Evolutionary conservation across 768 basidiomycete species (phyloP).

Genomic region (Tricholoma terreum): DNA sequence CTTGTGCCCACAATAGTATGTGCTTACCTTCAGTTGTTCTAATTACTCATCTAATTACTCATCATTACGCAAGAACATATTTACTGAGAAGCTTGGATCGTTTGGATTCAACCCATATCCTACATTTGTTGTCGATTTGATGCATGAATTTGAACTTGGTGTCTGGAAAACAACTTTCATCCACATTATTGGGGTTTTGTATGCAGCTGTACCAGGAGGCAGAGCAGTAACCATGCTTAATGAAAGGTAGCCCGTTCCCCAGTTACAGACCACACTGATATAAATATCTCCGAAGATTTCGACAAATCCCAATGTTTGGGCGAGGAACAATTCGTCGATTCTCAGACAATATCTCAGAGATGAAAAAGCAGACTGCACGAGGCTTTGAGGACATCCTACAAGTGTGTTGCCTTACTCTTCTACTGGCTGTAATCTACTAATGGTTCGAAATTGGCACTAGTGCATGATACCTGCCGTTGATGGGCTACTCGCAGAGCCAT

Average conservation of each 20-base stretch:
- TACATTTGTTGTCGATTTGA: slow-evolving; percentile 27
- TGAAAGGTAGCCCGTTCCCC: not conserved
- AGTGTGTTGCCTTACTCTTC: slow-evolving; percentile 9
- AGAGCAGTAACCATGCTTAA: not conserved
- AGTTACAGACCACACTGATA: not conserved
- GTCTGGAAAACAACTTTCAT: slow-evolving; percentile 32
- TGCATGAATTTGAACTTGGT: slow-evolving; percentile 38
- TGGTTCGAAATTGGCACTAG: slow-evolving; percentile 9
- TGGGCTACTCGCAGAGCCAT: slow-evolving; percentile 19
- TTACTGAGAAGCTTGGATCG: slow-evolving; percentile 13
- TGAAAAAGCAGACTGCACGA: slow-evolving; percentile 28
- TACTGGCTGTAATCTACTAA: no score
- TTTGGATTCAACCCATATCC: slow-evolving; percentile 19
- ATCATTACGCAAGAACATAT: slow-evolving; percentile 25
- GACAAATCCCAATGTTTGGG: slow-evolving; percentile 18
- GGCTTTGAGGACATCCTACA: slow-evolving; percentile 32
- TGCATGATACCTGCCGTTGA: slow-evolving; percentile 35
- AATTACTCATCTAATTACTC: no score
- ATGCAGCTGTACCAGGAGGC: slow-evolving; percentile 5
- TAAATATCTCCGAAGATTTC: slow-evolving; percentile 10
- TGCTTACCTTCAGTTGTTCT: not conserved
- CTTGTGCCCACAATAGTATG: slow-evolving; percentile 19
- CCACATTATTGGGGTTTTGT: slow-evolving; percentile 29
- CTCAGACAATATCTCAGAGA: slow-evolving; percentile 21
- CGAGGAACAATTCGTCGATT: slow-evolving; percentile 27